Percentiles rank a stretch among this genome's conserved stretches.
Conservation (phyloP, 257 asterid genomes). For the Salvia miltiorrhiza region DNA sequence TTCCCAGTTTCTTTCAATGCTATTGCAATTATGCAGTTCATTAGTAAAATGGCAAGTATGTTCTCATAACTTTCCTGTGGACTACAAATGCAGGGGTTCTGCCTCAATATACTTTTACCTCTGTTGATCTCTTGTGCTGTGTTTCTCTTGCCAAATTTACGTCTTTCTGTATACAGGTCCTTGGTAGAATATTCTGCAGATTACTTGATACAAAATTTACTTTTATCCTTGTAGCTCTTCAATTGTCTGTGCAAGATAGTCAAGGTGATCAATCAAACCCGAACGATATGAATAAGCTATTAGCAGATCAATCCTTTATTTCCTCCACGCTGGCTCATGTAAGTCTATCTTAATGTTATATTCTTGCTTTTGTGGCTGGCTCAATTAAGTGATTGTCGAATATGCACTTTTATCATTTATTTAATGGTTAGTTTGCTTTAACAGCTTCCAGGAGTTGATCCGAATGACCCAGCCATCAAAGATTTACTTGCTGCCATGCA, state of each 20-base stretch:
- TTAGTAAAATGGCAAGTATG: neutral
- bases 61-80: neutral
- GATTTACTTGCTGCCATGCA: conserved; percentile 95
- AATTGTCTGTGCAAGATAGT: conserved; percentile 82
- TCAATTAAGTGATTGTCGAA: neutral
- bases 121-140: neutral
- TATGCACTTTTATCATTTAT: neutral
- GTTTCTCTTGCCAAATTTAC: neutral
- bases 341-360: conserved; percentile 27
- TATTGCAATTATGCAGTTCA: neutral
- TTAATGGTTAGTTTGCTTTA: conserved; percentile 20
- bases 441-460: conserved; percentile 99
- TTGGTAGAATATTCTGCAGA: neutral
- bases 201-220: neutral
- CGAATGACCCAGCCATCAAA: conserved; percentile 85
- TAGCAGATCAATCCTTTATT: conserved; percentile 74
- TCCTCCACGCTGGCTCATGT: conserved; percentile 85
- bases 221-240: conserved; percentile 65
- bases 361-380: conserved; percentile 1
- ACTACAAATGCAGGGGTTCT: neutral
- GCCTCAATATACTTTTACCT: neutral
- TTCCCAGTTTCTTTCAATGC: neutral
- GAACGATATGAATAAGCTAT: conserved; percentile 68
- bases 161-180: neutral
- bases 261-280: conserved; percentile 56